Evolutionary conservation across 1,284 basidiomycete genomes (phyloP), one percentile per base, ranked within the genome.

Genomic region (Tausonia pullulans): DNA sequence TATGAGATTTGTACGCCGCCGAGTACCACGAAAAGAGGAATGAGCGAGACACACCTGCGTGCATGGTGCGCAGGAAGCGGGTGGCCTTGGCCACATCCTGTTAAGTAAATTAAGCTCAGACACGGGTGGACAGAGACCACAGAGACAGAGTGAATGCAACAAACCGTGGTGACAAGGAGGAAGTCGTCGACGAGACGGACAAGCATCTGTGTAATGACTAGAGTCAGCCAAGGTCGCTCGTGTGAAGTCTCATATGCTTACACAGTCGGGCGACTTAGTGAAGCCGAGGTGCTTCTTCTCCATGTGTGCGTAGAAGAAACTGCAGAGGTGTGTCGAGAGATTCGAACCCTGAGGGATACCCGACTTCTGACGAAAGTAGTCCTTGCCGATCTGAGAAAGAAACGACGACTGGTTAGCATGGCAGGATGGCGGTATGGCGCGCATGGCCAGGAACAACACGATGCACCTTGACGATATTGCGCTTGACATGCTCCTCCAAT

Each of bases 341-440:
- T 91, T 84, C 0, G 93, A 97, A 13, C 96, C 96, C 74, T 98
- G 96, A 0, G 96, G 93, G 44, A 98, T 98, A 0, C 96, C 96
- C 10, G 90, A 82, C 7, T 82, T 82, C 75, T 98, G 96, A 2
- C 87, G 70, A 56, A 66, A 76, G 39, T 69, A 68, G 53, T 71
- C 67, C 58, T 61, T 67, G 5, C 72, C 74, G 5, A 75, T 68
- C 73, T 74, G 61, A 49, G 9, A 16, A 44, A 61, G 40, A 58
- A 46, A 40, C 14, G 8, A 6, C 60, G 49, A 54, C 40, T 46
- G 40, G 53, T 27, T 27, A 27, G 27, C 27, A 27, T 27, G 27
- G 2, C 39, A 39, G 55, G 43, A 13, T 27, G 13, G 13, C 14
- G 5, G 10, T n/a, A 8, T 41, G 3, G 27, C 27, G 27, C 27